Evolutionary conservation across 345 rosid genomes (phyloP), one percentile per base, ranked within the genome.

Genomic region (Geranium rotundifolium): DNA sequence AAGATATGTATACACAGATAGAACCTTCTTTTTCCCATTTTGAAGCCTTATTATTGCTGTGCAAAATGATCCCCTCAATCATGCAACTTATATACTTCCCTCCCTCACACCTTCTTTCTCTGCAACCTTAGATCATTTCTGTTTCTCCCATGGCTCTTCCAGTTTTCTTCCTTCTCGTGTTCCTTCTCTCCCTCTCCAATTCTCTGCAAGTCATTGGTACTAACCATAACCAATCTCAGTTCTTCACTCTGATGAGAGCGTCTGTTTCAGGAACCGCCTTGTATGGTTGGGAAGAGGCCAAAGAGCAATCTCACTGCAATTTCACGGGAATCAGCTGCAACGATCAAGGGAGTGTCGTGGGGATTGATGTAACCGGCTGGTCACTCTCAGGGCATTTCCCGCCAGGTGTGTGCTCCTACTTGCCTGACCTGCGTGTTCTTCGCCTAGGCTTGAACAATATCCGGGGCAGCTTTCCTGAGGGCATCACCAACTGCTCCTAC

Each of bases 311-410:
- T 57, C 72, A 52, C 74, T 91, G 98, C 79, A 77, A 87, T 66
- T 85, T 85, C 73, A 72, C 73, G 0, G 96, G 96, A 13, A 78
- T 91, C 56, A 23, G 70, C 71, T 91, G 98, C 76, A 76, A 91
- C 58, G 31, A 56, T 50, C 56, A 61, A 60, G 98, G 95, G 3
- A 58, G 69, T 17, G 98, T 87, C 19, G 84, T 78, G 5, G 56
- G 63, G 67, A 31, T 91, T 68, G 88, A 91, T 75, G 57, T 89
- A 5, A 29, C 82, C 2, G 80, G 76, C n/a, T 75, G 77, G 95
- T 79, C 76, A 10, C 73, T 87, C 61, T 76, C 86, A 2, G 98
- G 96, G 19, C 63, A 72, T 41, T 85, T 89, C 27, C 98, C 96
- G 0, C 61, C 66, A 27, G 79, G 55, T 17, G 63, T 91, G 29